phyloP scores from a whole-genome alignment of 805 yeast genomes.

The Candida nonsorbophila region DNA sequence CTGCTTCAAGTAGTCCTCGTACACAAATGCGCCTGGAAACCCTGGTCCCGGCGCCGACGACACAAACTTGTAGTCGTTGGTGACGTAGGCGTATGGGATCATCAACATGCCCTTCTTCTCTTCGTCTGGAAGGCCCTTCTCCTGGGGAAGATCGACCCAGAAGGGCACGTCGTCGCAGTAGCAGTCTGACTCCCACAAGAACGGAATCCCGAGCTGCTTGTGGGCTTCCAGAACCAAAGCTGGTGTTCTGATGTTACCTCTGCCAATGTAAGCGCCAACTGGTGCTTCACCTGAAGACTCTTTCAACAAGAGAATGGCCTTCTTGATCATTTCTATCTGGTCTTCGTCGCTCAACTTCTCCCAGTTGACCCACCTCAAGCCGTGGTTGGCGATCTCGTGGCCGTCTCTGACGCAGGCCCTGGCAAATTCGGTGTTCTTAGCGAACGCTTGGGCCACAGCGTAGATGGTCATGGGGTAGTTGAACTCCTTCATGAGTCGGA shows the following conservation, averaged over 20 bases:
- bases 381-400: constrained; percentile 34
- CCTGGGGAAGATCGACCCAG: constrained; percentile 25
- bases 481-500: constrained; percentile 26
- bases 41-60: constrained; percentile 7
- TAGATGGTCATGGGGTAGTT: constrained; percentile 25
- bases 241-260: constrained; percentile 23
- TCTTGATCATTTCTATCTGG: constrained; percentile 24
- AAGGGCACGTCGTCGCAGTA: constrained; percentile 32
- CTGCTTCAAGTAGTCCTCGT: constrained; percentile 8
- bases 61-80: constrained; percentile 20
- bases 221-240: constrained; percentile 27
- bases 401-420: constrained; percentile 30
- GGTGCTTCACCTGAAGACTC: constrained; percentile 27
- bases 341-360: constrained; percentile 18
- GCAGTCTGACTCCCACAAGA: constrained; percentile 27
- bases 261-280: constrained; percentile 32
- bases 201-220: constrained; percentile 22
- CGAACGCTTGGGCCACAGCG: constrained; percentile 35
- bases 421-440: constrained; percentile 25
- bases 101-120: constrained; percentile 18
- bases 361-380: constrained; percentile 31
- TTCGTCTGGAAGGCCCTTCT: constrained; percentile 8
- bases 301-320: constrained; percentile 20
- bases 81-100: constrained; percentile 23
- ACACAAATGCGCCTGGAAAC: constrained; percentile 8